Evolutionary conservation across 306 rosid species (phyloP).

Genomic region (Inga oerstediana): DNA sequence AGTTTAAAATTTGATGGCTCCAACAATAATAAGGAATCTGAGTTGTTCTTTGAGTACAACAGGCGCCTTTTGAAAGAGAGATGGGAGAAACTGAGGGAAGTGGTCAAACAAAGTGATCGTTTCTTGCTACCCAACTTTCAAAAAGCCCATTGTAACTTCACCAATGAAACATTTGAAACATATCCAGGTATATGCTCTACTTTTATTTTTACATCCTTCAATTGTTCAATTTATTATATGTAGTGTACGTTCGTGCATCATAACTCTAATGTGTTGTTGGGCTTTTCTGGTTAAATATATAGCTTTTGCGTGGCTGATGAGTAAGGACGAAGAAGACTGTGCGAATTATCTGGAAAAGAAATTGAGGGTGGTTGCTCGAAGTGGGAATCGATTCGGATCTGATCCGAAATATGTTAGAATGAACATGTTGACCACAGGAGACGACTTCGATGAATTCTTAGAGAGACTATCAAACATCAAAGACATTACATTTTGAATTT

Average conservation of each 20-base stretch:
- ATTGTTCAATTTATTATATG: not conserved
- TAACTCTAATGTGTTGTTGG: not conserved
- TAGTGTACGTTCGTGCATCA: not conserved
- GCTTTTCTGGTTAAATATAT: not conserved
- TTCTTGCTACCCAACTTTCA: slow-evolving; percentile 49
- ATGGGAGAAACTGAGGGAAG: slow-evolving; percentile 65
- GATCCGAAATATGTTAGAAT: slow-evolving; percentile 51
- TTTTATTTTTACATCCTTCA: not conserved
- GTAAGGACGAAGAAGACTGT: slow-evolving; percentile 48
- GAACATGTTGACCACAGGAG: slow-evolving; percentile 58
- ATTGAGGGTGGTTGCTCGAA: slow-evolving; percentile 46
- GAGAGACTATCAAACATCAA: slow-evolving; percentile 45
- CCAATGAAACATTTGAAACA: slow-evolving; percentile 48
- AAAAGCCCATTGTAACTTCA: slow-evolving; percentile 51
- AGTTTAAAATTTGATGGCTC: not conserved
- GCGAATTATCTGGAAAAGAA: slow-evolving; percentile 43
- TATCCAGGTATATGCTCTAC: slow-evolving; percentile 46
- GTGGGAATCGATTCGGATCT: slow-evolving; percentile 65
- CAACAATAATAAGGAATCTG: not conserved
- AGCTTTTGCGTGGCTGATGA: slow-evolving; percentile 85
- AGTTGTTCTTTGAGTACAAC: slow-evolving; percentile 27
- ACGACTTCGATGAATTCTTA: slow-evolving; percentile 50
- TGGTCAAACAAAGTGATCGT: slow-evolving; percentile 30
- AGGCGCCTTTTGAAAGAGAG: slow-evolving; percentile 52
- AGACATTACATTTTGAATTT: not conserved